phyloP scores from a whole-genome alignment of 306 rosid genomes.

The Citrullus mucosospermus region DNA sequence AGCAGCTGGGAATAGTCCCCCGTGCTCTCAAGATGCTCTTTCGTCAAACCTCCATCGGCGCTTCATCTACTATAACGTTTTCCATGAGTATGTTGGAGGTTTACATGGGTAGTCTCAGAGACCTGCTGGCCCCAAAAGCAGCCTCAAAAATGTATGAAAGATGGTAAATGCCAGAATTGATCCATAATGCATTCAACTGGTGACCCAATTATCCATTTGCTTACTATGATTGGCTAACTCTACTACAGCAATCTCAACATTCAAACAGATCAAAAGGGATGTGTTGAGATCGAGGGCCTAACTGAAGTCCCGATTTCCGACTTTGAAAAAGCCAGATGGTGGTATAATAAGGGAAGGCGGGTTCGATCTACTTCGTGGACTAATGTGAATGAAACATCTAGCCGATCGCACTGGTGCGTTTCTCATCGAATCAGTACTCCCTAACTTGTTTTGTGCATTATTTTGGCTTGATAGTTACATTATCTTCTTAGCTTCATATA shows the following conservation, averaged over 20 bases:
- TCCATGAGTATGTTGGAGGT: slow-evolving; percentile 95
- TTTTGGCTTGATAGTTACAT: slow-evolving; percentile 68
- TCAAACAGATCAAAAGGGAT: slow-evolving; percentile 84
- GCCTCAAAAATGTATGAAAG: slow-evolving; percentile 38
- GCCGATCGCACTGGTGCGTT: slow-evolving; percentile 98
- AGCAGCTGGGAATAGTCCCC: slow-evolving; percentile 66
- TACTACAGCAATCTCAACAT: slow-evolving; percentile 76
- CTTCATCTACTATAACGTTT: slow-evolving; percentile 37
- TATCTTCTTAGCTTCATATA: slow-evolving; percentile 93
- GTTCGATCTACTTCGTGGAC: slow-evolving; percentile 93
- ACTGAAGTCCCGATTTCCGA: slow-evolving; percentile 66
- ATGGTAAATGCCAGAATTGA: slow-evolving; percentile 34
- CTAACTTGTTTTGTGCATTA: slow-evolving; percentile 30
- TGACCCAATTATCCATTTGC: neutral
- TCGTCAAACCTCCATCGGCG: slow-evolving; percentile 39
- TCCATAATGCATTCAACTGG: neutral
- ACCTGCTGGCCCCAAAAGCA: slow-evolving; percentile 59
- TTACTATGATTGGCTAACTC: slow-evolving; percentile 11
- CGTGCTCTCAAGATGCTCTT: slow-evolving; percentile 71
- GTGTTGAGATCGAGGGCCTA: slow-evolving; percentile 79
- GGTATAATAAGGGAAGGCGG: slow-evolving; percentile 70
- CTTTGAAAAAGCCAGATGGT: slow-evolving; percentile 71
- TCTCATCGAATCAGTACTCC: slow-evolving; percentile 24
- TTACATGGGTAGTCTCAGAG: slow-evolving; percentile 84
- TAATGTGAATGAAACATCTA: slow-evolving; percentile 79